phyloP scores from a whole-genome alignment of 73 alveolate species.

The Uronychia setigera region DNA sequence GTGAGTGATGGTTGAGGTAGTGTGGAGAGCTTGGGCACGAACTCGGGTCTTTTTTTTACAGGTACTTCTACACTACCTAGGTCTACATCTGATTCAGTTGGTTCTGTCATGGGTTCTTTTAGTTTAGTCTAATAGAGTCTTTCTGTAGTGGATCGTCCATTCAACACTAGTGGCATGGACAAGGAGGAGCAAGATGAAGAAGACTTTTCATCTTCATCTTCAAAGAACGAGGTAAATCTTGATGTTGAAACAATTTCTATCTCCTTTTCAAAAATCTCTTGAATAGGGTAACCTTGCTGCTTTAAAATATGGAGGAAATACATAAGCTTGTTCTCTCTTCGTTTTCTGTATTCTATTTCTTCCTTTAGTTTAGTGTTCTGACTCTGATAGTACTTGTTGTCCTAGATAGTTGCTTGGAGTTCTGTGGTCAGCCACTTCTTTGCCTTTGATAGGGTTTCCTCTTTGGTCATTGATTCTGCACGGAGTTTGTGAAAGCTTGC shows the following conservation, averaged over 20 bases:
- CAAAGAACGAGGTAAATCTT: slow-evolving; percentile 24
- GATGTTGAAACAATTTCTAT: slow-evolving; percentile 39
- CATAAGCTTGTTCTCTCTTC: slow-evolving; percentile 42
- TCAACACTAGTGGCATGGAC: not conserved
- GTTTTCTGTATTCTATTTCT: slow-evolving; percentile 32
- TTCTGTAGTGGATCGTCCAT: not conserved
- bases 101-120: too few species aligned
- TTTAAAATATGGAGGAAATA: slow-evolving; percentile 25
- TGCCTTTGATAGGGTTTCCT: not conserved
- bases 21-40: too few species aligned
- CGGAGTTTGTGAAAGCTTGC: not conserved
- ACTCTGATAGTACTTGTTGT: not conserved
- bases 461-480: not conserved
- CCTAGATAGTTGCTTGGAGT: not conserved
- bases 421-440: not conserved
- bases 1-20: too few species aligned
- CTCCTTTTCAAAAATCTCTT: slow-evolving; percentile 47
- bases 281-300: slow-evolving; percentile 32
- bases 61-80: too few species aligned
- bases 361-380: slow-evolving; percentile 15
- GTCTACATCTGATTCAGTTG: too few species aligned
- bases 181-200: not conserved
- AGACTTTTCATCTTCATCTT: not conserved
- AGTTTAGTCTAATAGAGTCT: not conserved
- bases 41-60: too few species aligned